A percentile compares a stretch with the other conserved stretches of the same genome.
These are phyloP conservation scores for Aspergillus udagawae DNA, from an alignment of 2,329 filamentous ascomycete species.

Conservation along the genomic window DNA sequence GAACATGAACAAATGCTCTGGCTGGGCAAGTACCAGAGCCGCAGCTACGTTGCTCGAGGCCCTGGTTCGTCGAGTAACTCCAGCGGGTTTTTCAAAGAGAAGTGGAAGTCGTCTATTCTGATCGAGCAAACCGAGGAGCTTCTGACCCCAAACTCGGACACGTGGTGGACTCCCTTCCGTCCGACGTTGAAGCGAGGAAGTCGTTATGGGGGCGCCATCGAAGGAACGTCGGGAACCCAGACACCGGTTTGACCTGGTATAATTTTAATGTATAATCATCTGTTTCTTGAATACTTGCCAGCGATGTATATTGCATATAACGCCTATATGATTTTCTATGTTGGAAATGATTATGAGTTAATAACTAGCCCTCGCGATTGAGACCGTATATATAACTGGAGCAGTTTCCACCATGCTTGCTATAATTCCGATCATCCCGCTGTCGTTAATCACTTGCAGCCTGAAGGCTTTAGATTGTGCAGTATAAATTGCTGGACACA, in stretches of 20 bases:
- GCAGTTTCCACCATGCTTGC: too few species aligned
- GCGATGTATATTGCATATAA: neutral
- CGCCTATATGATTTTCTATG: neutral
- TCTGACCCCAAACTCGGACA: neutral
- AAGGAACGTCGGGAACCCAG: neutral
- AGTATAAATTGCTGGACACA: too few species aligned
- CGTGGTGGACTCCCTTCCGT: neutral
- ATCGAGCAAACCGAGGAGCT: neutral
- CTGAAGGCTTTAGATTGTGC: too few species aligned
- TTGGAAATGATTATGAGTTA: neutral
- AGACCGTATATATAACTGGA: too few species aligned
- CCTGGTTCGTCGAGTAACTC: conserved; percentile 3
- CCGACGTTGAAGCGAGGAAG: neutral
- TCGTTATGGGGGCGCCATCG: neutral
- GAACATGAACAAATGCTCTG: conserved; percentile 61
- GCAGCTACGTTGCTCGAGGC: conserved; percentile 10
- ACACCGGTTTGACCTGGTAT: neutral
- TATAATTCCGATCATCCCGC: too few species aligned
- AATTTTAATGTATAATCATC: neutral
- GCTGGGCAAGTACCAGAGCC: conserved; percentile 36
- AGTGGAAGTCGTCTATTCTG: neutral
- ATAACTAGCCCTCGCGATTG: too few species aligned
- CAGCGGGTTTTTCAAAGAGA: conserved; percentile 3
- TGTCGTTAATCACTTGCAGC: too few species aligned
- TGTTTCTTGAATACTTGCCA: too few species aligned